These are phyloP conservation scores for Trametes polyzona DNA, from an alignment of 1,284 basidiomycete species.

Conservation along the genomic window DNA sequence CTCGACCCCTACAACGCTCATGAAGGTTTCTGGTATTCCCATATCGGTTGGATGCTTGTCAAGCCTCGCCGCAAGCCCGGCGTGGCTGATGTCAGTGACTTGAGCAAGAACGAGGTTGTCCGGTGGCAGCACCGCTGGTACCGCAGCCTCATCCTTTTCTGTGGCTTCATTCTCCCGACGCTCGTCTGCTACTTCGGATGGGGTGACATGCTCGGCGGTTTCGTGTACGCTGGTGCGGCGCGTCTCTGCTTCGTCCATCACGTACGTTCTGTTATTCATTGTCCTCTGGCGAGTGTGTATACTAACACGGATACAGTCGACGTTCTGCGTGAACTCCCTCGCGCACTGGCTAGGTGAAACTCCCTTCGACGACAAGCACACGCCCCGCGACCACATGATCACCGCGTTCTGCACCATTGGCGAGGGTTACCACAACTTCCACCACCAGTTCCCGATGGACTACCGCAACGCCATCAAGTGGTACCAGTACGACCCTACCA, in stretches of 20 bases:
- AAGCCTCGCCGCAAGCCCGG: constrained; percentile 89
- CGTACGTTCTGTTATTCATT: constrained; percentile 47
- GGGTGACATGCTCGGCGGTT: constrained; percentile 87
- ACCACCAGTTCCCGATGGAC: constrained; percentile 94
- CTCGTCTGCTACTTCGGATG: constrained; percentile 79
- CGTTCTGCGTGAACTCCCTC: constrained; percentile 94
- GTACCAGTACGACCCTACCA: constrained; percentile 90
- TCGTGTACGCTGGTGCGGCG: constrained; percentile 84
- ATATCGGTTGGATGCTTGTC: constrained; percentile 93
- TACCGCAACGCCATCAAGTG: constrained; percentile 93
- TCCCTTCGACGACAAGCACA: constrained; percentile 95
- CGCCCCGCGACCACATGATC: constrained; percentile 86
- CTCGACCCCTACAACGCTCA: constrained; percentile 94
- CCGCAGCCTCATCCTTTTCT: constrained; percentile 68
- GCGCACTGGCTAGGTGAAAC: constrained; percentile 94
- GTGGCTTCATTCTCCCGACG: constrained; percentile 79
- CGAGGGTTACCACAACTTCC: constrained; percentile 97
- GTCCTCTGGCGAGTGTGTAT: background rate
- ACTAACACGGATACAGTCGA: constrained; percentile 58
- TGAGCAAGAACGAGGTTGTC: constrained; percentile 78
- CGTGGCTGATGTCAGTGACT: constrained; percentile 86
- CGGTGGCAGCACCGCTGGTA: constrained; percentile 90
- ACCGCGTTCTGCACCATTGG: constrained; percentile 90
- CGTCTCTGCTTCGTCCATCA: constrained; percentile 90
- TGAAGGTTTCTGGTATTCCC: constrained; percentile 79